Percentiles rank a stretch among this genome's conserved stretches.
These are phyloP conservation scores for Thelonectria rubi DNA, from an alignment of 2,329 filamentous ascomycete genomes.

Conservation along the genomic window DNA sequence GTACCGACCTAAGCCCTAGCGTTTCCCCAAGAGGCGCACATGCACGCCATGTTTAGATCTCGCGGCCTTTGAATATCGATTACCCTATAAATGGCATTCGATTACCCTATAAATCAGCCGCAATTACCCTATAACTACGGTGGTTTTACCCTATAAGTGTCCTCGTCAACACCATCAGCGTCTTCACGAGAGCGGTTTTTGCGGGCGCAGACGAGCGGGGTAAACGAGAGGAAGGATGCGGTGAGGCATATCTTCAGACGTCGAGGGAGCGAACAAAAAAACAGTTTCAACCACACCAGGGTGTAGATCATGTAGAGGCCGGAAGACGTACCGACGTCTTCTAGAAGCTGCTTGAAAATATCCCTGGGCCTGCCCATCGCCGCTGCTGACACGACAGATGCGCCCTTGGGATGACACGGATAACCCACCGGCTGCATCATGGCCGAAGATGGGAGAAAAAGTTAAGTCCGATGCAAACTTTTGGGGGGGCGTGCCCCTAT, in stretches of 20 bases:
- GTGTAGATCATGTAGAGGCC: too few species aligned
- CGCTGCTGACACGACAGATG: neutral
- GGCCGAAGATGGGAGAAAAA: too few species aligned
- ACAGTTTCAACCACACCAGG: too few species aligned
- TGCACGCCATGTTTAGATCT: neutral
- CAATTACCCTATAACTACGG: slow-evolving; percentile 4
- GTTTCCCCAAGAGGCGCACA: neutral
- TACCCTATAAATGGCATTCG: slow-evolving; percentile 19
- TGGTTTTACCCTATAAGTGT: too few species aligned
- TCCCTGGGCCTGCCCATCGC: neutral
- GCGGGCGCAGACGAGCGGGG: neutral
- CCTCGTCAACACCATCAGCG: neutral
- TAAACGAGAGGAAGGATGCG: neutral
- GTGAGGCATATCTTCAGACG: too few species aligned
- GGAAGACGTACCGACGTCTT: too few species aligned
- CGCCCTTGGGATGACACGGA: neutral
- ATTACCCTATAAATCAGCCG: slow-evolving; percentile 20
- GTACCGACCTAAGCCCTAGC: neutral
- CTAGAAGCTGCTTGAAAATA: too few species aligned
- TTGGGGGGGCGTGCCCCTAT: too few species aligned
- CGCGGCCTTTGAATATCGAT: slow-evolving; percentile 15
- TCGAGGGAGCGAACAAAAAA: too few species aligned
- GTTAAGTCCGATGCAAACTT: too few species aligned
- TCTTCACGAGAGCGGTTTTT: too few species aligned
- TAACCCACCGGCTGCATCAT: too few species aligned